Percentiles rank a stretch among this genome's conserved stretches.
phyloP scores from a whole-genome alignment of 2,329 filamentous ascomycete species.

The Calonectria honghensis region DNA sequence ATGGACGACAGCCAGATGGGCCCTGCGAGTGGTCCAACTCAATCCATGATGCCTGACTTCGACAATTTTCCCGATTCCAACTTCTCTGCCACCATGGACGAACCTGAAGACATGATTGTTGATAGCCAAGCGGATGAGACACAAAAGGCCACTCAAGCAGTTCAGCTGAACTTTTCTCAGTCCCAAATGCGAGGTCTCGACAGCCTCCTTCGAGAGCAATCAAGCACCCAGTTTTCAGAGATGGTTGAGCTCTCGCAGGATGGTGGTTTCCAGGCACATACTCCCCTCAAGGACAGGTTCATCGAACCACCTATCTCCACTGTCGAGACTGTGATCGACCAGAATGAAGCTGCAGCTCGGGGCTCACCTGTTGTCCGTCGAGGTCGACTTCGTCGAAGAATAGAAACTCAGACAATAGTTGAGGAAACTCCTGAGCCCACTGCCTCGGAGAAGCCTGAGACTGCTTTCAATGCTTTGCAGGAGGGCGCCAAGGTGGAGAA shows the following conservation, averaged over 20 bases:
- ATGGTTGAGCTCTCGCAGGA: slow-evolving; percentile 88
- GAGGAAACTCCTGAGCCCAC: slow-evolving; percentile 49
- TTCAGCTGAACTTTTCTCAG: slow-evolving; percentile 76
- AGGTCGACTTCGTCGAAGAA: slow-evolving; percentile 70
- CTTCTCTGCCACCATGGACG: slow-evolving; percentile 77
- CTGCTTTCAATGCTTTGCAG: slow-evolving; percentile 82
- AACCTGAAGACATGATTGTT: slow-evolving; percentile 70
- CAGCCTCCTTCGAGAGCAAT: slow-evolving; percentile 69
- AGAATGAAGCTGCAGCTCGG: slow-evolving; percentile 63
- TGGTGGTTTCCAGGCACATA: slow-evolving; percentile 82
- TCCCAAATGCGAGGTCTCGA: slow-evolving; percentile 76
- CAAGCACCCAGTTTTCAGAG: slow-evolving; percentile 79
- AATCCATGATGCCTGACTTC: slow-evolving; percentile 75
- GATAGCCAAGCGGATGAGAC: slow-evolving; percentile 65
- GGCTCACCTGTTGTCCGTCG: slow-evolving; percentile 81
- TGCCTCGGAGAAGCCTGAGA: slow-evolving; percentile 48
- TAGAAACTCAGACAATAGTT: slow-evolving; percentile 54
- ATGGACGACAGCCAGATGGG: slow-evolving; percentile 80
- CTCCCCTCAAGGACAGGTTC: slow-evolving; percentile 82
- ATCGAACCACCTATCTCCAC: slow-evolving; percentile 80
- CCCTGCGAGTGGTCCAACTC: slow-evolving; percentile 57
- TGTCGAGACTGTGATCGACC: slow-evolving; percentile 77
- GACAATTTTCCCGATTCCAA: slow-evolving; percentile 75
- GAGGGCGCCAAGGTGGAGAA: slow-evolving; percentile 76
- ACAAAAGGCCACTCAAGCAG: slow-evolving; percentile 63